Evolutionary conservation across 768 basidiomycete species (phyloP).

Genomic region (Tubosaeta brunneosetosa): DNA sequence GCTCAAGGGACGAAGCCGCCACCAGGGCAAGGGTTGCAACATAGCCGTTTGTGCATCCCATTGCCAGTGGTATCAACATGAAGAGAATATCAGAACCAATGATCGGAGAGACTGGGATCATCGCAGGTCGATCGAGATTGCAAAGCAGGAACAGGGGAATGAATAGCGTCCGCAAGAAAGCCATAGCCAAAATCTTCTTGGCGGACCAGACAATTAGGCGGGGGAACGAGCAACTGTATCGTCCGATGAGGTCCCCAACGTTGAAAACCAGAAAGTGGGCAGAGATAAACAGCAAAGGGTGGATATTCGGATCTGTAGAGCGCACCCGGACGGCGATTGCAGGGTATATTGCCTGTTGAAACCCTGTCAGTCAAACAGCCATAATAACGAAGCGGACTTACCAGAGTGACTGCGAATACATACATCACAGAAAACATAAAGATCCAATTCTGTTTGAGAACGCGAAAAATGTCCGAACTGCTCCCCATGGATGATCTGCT

Average conservation of each 20-base stretch:
- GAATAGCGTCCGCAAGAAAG: conserved; percentile 71
- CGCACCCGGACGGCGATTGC: conserved; percentile 75
- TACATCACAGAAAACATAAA: conserved; percentile 73
- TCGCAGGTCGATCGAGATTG: conserved; percentile 60
- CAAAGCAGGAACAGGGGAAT: conserved; percentile 86
- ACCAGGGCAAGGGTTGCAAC: conserved; percentile 77
- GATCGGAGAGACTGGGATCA: conserved; percentile 30
- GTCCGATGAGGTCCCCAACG: conserved; percentile 65
- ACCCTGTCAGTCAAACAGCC: conserved; percentile 1
- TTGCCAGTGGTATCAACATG: conserved; percentile 65
- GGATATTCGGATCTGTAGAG: conserved; percentile 58
- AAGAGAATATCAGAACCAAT: conserved; percentile 76
- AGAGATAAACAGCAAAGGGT: conserved; percentile 80
- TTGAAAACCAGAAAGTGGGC: conserved; percentile 77
- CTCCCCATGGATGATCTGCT: conserved; percentile 28
- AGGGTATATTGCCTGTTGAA: conserved; percentile 73
- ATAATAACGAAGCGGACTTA: conserved; percentile 23
- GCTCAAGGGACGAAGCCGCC: conserved; percentile 72
- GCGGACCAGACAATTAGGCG: conserved; percentile 65
- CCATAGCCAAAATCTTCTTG: conserved; percentile 54
- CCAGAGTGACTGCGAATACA: conserved; percentile 77
- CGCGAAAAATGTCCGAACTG: conserved; percentile 42
- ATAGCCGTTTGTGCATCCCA: conserved; percentile 82
- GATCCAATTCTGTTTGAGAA: conserved; percentile 59
- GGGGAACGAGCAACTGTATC: conserved; percentile 64